Base-by-base conservation (phyloP, 73 alveolate species). In the Breviolum minutum region DNA sequence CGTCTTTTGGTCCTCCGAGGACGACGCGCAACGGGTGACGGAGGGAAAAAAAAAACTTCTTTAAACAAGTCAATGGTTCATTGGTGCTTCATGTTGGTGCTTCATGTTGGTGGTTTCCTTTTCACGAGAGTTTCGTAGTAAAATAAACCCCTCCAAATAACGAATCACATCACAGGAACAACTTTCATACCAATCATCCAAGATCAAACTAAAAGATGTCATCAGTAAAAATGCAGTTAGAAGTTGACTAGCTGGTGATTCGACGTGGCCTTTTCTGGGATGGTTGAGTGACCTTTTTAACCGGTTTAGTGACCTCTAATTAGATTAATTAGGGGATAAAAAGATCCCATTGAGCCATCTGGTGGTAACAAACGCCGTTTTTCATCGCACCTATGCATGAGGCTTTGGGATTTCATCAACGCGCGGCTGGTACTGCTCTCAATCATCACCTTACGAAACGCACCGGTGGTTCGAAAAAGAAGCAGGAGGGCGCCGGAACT, bases 351-450 rank as follows among this genome's bases (percentile, higher is more conserved):
- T 66, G 24, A 66, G 74, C 74, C 17, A 66, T 17, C 17, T 66
- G 24, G 17, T 66, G 74, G 74, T 17, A 11, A 66, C 74, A 66
- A 66, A 66, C n/a, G n/a, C n/a, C n/a, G n/a, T n/a, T n/a, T n/a
- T n/a, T n/a, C n/a, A n/a, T n/a, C n/a, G 54, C 54, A 40, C 88
- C 88, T 80, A 20, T 80, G 66, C 24, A 80, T 26, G 19, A 80
- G 22, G 12, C 88, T 30, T 40, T 80, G 88, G 7, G 88, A 80
- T 19, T 80, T 80, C 69, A 80, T 48, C 88, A 80, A 48, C 11
- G 88, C 88, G 5, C 32, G 88, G 69, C 69, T 32, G 30, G 68
- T 40, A 69, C 88, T 80, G 68, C 69, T 80, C 54, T 80, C 88
- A 16, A 80, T 26, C 86, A 77, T 77, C 63, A 77, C 86, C 86